Base-by-base conservation (phyloP, 2,329 filamentous ascomycete species). In the Cladosporium sp. region DNA sequence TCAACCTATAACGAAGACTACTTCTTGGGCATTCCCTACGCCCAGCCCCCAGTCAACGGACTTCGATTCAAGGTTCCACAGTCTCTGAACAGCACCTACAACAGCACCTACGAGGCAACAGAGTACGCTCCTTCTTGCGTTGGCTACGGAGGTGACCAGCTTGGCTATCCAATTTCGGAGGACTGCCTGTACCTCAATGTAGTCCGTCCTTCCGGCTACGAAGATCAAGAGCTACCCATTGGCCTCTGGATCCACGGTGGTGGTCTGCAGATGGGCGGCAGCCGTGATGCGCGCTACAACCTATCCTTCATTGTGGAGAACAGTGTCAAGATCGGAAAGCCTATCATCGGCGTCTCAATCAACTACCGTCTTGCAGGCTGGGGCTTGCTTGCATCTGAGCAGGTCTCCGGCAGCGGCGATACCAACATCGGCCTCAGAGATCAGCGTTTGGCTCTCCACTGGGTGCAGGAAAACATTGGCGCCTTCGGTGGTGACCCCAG, bases 401-500 rank as follows among this genome's bases (percentile, higher is more conserved):
- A 85, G 63, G 81, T 85, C 32, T 79, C 81, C 16, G 82, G 82
- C 36, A 83, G 83, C 60, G 88, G 86, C 0, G 69, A 85, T 46
- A 77, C 89, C 61, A 82, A 82, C 63, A 60, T 72, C n/a, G 81
- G 80, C 18, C 72, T 83, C 1, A 73, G 76, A 16, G 77, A 81
- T 64, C 76, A 82, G 67, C 78, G 82, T 48, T 69, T 82, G 66
- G 81, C 77, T 0, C 70, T 83, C 39, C 80, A 80, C 14, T 83
- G 80, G 80, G 72, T 83, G 34, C 69, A 77, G 16, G 76, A 77
- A 66, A 77, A 77, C 65, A 82, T 82, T 66, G 77, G 61, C 8
- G 77, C 86, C 0, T 96, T 95, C 73, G 92, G 92, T 11, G 92
- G 92, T 16, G 91, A 94, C 74, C 88, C 90, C 0, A 64, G 70